phyloP scores from a whole-genome alignment of 2,329 filamentous ascomycete genomes.

The Ophiostoma quercus region DNA sequence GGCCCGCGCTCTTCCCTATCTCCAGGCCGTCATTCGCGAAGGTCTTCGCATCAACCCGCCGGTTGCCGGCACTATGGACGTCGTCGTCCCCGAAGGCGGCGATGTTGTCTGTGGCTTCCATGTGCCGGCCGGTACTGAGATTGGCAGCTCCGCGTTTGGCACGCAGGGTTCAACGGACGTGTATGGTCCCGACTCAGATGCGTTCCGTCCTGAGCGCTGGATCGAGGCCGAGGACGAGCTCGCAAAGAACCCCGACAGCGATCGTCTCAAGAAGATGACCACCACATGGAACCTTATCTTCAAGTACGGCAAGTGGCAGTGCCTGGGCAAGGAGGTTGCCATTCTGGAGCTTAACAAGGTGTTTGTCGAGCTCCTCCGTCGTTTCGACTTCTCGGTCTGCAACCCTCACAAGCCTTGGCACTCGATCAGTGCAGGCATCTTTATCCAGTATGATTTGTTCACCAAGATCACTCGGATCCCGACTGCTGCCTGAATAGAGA shows the following conservation, averaged over 20 bases:
- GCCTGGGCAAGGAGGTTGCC: constrained; percentile 42
- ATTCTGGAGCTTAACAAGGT: constrained; percentile 41
- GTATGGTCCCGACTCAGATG: constrained; percentile 37
- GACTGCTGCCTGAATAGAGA: neutral
- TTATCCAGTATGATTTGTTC: constrained; percentile 31
- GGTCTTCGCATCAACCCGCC: constrained; percentile 45
- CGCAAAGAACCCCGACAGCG: constrained; percentile 16
- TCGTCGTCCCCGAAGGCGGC: constrained; percentile 37
- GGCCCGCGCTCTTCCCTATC: constrained; percentile 40
- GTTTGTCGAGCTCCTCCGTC: constrained; percentile 28
- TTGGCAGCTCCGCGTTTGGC: constrained; percentile 42
- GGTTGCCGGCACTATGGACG: constrained; percentile 34
- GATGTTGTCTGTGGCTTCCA: constrained; percentile 37
- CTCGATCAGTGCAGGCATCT: constrained; percentile 31
- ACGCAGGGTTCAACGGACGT: constrained; percentile 37
- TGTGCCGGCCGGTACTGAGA: constrained; percentile 43
- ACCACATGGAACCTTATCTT: constrained; percentile 37
- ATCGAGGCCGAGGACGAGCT: constrained; percentile 33
- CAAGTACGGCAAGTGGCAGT: constrained; percentile 38
- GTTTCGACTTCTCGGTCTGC: constrained; percentile 31
- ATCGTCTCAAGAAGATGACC: constrained; percentile 29
- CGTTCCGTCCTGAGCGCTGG: constrained; percentile 46
- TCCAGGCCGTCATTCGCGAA: constrained; percentile 49
- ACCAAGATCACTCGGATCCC: constrained; percentile 30
- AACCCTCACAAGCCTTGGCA: constrained; percentile 30